phyloP scores from a whole-genome alignment of 169 alveolate species.

The Plasmodium knowlesi region DNA sequence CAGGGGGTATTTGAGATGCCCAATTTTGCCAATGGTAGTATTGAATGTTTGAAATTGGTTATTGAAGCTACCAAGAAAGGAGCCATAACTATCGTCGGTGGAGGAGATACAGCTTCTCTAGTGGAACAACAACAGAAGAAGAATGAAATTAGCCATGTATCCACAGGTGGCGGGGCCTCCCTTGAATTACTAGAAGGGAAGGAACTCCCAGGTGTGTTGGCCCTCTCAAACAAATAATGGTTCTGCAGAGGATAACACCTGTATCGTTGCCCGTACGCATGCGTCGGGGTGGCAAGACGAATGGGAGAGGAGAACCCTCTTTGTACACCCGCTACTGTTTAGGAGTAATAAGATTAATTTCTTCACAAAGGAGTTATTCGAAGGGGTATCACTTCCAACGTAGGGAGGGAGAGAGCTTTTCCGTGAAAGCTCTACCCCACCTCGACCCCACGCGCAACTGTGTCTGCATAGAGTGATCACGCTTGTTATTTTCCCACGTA shows the following conservation, averaged over 20 bases:
- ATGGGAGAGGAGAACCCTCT: background rate
- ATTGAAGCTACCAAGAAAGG: slow-evolving; percentile 94
- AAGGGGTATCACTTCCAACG: background rate
- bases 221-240: slow-evolving; percentile 84
- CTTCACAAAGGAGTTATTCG: background rate
- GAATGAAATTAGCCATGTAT: slow-evolving; percentile 93
- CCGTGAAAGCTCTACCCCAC: background rate
- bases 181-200: slow-evolving; percentile 98
- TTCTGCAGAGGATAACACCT: background rate
- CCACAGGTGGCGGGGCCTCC: slow-evolving; percentile 99
- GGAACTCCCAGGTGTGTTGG: slow-evolving; percentile 96
- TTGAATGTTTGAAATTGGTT: slow-evolving; percentile 88
- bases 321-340: background rate
- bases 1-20: slow-evolving; percentile 96
- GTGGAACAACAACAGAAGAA: slow-evolving; percentile 90
- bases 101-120: slow-evolving; percentile 97
- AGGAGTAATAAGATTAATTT: background rate
- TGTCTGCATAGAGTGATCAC: background rate
- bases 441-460: background rate
- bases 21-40: slow-evolving; percentile 93
- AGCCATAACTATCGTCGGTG: slow-evolving; percentile 94
- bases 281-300: background rate
- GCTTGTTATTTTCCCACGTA: background rate
- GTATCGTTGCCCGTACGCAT: background rate
- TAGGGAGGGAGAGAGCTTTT: too few relatives aligned